phyloP scores from a whole-genome alignment of 495 filamentous ascomycete species.

The Penicillium goetzii region DNA sequence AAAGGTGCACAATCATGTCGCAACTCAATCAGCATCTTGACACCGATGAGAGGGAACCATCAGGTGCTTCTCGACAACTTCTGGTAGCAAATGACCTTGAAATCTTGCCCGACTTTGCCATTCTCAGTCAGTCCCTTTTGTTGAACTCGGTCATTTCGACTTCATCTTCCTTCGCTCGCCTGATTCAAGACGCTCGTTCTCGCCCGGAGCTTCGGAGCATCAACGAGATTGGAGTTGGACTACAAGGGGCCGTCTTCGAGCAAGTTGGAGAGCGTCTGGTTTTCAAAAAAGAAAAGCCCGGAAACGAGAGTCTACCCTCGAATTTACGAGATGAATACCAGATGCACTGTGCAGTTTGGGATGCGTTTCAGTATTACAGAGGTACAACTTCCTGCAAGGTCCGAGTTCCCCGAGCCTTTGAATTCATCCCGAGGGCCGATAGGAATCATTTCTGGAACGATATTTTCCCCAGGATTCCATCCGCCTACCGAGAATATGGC shows the following conservation, averaged over 20 bases:
- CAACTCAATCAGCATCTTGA: not conserved
- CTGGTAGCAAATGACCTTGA: not conserved
- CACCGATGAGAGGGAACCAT: not conserved
- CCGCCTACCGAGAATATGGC: not conserved
- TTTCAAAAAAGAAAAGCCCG: not conserved
- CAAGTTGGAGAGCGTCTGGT: not conserved
- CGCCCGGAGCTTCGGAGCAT: not conserved
- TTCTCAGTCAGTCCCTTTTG: not conserved
- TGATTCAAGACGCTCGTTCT: not conserved
- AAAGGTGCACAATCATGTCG: not conserved
- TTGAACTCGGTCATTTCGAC: not conserved
- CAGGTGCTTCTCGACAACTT: not conserved
- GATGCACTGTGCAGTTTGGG: not conserved
- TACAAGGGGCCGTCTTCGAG: not conserved
- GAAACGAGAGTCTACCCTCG: not conserved
- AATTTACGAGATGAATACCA: not conserved
- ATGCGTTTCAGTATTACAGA: not conserved
- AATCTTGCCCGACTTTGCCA: not conserved
- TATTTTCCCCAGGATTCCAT: not conserved
- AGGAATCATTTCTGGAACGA: not conserved
- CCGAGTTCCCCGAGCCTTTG: not conserved
- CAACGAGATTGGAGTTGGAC: not conserved
- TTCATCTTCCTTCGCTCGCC: not conserved
- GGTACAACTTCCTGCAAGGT: not conserved
- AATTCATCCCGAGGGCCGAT: not conserved